Base-by-base conservation (phyloP, 495 filamentous ascomycete species). In the Penicillium mononematosum region DNA sequence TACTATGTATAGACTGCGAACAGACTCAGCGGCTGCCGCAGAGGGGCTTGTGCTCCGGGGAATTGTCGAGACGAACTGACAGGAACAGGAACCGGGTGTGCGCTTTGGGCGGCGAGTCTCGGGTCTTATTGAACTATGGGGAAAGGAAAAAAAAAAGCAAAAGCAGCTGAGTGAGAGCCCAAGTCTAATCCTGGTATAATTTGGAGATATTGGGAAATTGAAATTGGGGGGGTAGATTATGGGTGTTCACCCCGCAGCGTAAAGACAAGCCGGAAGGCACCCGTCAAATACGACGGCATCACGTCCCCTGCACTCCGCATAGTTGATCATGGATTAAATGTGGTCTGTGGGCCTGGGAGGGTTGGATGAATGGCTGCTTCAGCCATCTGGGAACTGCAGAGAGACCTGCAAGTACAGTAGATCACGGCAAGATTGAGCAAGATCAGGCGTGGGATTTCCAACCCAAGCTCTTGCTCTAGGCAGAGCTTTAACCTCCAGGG, bases 1-100 rank as follows among this genome's bases (percentile, higher is more conserved):
- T 43, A 19, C 61, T 61, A 61, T 55, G 54, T 64, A 61, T 64
- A 61, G 54, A 58, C 34, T 20, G 53, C 34, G 58, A 57, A 67
- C 56, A 52, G 58, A 53, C 50, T 57, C 53, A 51, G 50, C 53
- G 56, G 53, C 31, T 59, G 56, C 46, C 24, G 8, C 55, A 36
- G n/a, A 55, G 41, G 24, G 50, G 57, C 49, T 38, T 45, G 53
- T 59, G 49, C 53, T 47, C 53, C 24, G 11, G 10, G 24, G 29
- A 41, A 49, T 11, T 27, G 24, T 17, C 12, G 11, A 48, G 19
- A 42, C 53, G 22, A 53, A 50, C 39, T 50, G 51, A 62, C 54
- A 56, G 57, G 63, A 42, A 63, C 51, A 53, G 43, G 47, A 3
- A 14, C 31, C 32, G 45, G 36, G 27, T 47, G 16, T 53, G 50